These are phyloP conservation scores for Microbotryum intermedium DNA, from an alignment of 1,284 basidiomycete genomes.

Conservation along the genomic window DNA sequence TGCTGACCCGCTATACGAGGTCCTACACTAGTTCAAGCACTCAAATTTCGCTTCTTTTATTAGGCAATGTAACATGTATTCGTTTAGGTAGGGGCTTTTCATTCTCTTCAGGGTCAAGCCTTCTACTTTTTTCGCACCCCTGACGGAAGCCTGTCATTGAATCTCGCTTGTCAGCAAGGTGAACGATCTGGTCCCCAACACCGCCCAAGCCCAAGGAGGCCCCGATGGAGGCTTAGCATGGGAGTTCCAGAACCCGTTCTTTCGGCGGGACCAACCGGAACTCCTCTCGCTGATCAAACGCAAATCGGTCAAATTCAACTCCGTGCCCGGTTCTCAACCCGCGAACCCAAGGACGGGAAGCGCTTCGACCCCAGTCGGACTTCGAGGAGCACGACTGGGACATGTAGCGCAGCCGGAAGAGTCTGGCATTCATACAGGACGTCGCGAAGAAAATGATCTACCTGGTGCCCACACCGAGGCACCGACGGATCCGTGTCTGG, in stretches of 20 bases:
- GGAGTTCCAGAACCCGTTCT: slow-evolving; percentile 43
- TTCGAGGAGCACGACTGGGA: too few relatives aligned
- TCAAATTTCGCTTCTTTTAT: too few relatives aligned
- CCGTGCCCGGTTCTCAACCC: not conserved
- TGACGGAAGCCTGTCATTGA: not conserved
- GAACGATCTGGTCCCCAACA: slow-evolving; percentile 39
- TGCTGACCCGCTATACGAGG: too few relatives aligned
- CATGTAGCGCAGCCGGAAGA: too few relatives aligned
- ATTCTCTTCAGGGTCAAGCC: not conserved
- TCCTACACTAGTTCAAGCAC: too few relatives aligned
- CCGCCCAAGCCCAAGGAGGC: slow-evolving; percentile 29
- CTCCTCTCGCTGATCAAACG: slow-evolving; percentile 41
- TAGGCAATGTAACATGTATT: slow-evolving; percentile 22
- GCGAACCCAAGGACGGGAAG: too few relatives aligned
- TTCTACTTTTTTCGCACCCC: not conserved
- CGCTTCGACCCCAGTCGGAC: too few relatives aligned
- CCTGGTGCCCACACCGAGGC: too few relatives aligned
- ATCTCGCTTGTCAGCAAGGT: slow-evolving; percentile 31
- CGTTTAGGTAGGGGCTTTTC: slow-evolving; percentile 37
- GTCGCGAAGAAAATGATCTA: too few relatives aligned
- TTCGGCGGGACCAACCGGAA: slow-evolving; percentile 41
- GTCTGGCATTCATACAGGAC: too few relatives aligned
- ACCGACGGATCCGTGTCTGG: too few relatives aligned
- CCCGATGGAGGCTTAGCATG: slow-evolving; percentile 37
- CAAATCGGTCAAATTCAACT: slow-evolving; percentile 33